Percentiles rank a stretch among this genome's conserved stretches.
Conservation (phyloP, 768 basidiomycete species). For the Suillus ampliporus region DNA sequence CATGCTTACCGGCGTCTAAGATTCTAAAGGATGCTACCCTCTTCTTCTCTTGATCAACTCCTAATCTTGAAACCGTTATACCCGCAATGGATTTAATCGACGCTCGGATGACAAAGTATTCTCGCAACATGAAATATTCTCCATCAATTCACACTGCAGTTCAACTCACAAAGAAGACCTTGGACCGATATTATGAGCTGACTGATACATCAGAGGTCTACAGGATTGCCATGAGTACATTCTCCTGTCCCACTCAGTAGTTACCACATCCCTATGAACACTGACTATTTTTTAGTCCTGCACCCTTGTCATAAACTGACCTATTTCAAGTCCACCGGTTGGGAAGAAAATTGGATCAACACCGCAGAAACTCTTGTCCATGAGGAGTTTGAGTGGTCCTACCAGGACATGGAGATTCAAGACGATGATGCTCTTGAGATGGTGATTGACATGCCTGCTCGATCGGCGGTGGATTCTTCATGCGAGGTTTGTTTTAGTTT, state of each 20-base stretch:
- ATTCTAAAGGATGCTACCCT: constrained; percentile 6
- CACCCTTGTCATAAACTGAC: constrained; percentile 36
- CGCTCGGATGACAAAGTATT: constrained; percentile 7
- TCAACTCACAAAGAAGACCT: constrained; percentile 22
- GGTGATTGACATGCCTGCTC: neutral
- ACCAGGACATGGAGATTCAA: neutral
- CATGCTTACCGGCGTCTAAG: constrained; percentile 22
- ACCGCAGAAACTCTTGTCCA: constrained; percentile 23
- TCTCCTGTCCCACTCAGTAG: neutral
- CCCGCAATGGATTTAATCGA: constrained; percentile 37
- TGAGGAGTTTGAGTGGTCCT: constrained; percentile 22
- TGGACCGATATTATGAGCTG: constrained; percentile 31
- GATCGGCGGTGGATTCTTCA: neutral
- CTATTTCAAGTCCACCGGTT: constrained; percentile 34
- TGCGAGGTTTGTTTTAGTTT: no score
- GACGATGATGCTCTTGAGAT: neutral
- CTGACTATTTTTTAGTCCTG: constrained; percentile 27
- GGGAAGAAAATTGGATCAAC: constrained; percentile 33
- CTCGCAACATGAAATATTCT: constrained; percentile 26
- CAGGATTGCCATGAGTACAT: constrained; percentile 34
- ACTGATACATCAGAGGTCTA: constrained; percentile 29
- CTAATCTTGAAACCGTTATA: constrained; percentile 23
- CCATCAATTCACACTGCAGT: constrained; percentile 13
- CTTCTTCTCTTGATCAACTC: constrained; percentile 29
- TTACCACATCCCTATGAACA: constrained; percentile 2